These are phyloP conservation scores for Populus davidiana DNA, from an alignment of 345 rosid genomes.

Conservation along the genomic window DNA sequence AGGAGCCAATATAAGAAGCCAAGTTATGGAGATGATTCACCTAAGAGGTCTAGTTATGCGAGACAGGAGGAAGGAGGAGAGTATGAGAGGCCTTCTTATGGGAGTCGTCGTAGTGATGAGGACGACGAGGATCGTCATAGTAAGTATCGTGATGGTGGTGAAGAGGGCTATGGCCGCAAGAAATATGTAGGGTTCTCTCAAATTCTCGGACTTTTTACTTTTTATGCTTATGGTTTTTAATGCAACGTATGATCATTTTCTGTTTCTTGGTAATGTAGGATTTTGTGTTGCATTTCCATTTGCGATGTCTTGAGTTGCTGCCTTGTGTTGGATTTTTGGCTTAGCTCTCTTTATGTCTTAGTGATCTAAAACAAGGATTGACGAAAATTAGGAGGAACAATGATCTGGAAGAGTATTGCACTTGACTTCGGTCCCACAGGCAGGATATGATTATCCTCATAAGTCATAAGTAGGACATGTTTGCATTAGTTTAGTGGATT, in stretches of 20 bases:
- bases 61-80: conserved; percentile 38
- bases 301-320: not conserved
- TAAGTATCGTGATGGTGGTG: conserved; percentile 43
- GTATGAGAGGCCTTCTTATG: conserved; percentile 40
- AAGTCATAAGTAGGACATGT: not conserved
- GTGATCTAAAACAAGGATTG: not conserved
- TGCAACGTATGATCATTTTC: not conserved
- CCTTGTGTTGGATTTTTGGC: not conserved
- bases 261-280: not conserved
- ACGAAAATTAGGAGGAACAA: not conserved
- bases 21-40: conserved; percentile 1
- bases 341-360: not conserved
- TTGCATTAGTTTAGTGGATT: not conserved
- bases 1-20: conserved; percentile 19
- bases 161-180: conserved; percentile 74
- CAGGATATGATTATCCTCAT: not conserved
- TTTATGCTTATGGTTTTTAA: not conserved
- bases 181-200: conserved; percentile 57
- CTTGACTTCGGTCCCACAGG: not conserved
- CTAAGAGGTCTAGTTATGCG: conserved; percentile 20
- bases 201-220: not conserved
- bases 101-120: conserved; percentile 41
- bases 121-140: conserved; percentile 37
- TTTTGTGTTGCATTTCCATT: not conserved
- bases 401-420: not conserved